Evolutionary conservation across 164 flowering plant genomes (phyloP), one percentile per base, ranked within the genome.

Genomic region (Magnolia officinalis): DNA sequence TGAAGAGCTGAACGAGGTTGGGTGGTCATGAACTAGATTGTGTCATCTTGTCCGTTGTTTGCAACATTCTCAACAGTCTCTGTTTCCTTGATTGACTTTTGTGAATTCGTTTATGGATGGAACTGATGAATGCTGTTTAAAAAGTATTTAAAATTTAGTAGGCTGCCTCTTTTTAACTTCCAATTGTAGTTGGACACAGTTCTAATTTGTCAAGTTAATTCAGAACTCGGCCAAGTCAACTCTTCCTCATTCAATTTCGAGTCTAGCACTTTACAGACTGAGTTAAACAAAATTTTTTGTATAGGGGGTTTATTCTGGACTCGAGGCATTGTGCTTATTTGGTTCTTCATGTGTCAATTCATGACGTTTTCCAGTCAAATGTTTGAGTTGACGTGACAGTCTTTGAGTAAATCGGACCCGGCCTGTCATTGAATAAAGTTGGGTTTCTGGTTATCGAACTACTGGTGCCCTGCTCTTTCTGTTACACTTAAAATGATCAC

Each of bases 1-100:
- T 80, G 94, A 92, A 20, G 98, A 94, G 86, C 84, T 96, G 64
- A 89, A 84, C 77, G 94, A 93, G 99, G 99, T 96, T 75, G 11
- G 37, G 10, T 73, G 18, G 20, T 24, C 21, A 9, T 23, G 1
- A 19, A 16, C 18, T 55, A 3, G 18, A 55, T 11, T 16, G 61
- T 55, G 18, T 55, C 16, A 55, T 55, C 61, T 55, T 55, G 61
- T 11, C 61, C 2, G 16, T 55, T 16, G 23, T 11, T 52, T 51
- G 18, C 61, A 24, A 4, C 52, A 19, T 59, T 59, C 6, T 37
- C 45, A 37, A 37, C 45, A 37, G 0, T 37, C 45, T 37, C 45
- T 37, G 45, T 37, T 37, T 37, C 6, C 45, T 5, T 37, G 45
- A 37, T 37, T 37, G 45, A 37, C 45, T 37, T 37, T 37, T 37